A percentile compares a stretch with the other conserved stretches of the same genome.
phyloP scores from a whole-genome alignment of 1,139 yeast genomes.

The Debaryomycetaceae sp. region DNA sequence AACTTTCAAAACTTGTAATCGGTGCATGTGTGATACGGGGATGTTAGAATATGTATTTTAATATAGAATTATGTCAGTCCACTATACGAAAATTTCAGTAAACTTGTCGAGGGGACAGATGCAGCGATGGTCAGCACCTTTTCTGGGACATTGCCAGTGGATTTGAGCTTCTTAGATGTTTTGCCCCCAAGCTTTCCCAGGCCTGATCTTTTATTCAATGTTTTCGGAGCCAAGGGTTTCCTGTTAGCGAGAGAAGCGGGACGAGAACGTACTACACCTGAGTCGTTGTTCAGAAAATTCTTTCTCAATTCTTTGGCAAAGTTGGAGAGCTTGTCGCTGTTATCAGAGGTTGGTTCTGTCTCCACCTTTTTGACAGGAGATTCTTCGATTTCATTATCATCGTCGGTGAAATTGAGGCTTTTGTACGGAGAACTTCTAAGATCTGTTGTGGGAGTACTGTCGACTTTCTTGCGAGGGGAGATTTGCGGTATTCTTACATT shows the following conservation, averaged over 20 bases:
- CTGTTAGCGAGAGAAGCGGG: background rate
- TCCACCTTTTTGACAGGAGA: constrained; percentile 31
- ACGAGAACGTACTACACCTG: background rate
- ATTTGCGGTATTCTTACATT: background rate
- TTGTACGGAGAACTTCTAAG: background rate
- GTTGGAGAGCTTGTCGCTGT: constrained; percentile 3
- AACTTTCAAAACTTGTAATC: constrained; percentile 34
- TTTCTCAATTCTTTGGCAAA: constrained; percentile 24
- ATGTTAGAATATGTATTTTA: constrained; percentile 2
- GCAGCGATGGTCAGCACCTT: background rate
- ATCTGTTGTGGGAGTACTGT: background rate
- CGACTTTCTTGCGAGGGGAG: too few relatives aligned
- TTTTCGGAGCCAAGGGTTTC: background rate
- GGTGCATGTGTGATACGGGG: constrained; percentile 41
- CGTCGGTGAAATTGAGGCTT: constrained; percentile 21
- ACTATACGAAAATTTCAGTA: background rate
- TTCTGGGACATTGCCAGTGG: background rate
- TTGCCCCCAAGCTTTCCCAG: background rate
- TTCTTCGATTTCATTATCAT: constrained; percentile 43
- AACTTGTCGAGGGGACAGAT: background rate
- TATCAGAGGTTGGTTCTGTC: constrained; percentile 1
- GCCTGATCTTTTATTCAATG: background rate
- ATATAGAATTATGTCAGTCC: background rate
- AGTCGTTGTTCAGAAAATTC: constrained; percentile 21
- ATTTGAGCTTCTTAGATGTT: background rate